These are phyloP conservation scores for Wickerhamomyces bisporus DNA, from an alignment of 805 yeast species.

Conservation along the genomic window DNA sequence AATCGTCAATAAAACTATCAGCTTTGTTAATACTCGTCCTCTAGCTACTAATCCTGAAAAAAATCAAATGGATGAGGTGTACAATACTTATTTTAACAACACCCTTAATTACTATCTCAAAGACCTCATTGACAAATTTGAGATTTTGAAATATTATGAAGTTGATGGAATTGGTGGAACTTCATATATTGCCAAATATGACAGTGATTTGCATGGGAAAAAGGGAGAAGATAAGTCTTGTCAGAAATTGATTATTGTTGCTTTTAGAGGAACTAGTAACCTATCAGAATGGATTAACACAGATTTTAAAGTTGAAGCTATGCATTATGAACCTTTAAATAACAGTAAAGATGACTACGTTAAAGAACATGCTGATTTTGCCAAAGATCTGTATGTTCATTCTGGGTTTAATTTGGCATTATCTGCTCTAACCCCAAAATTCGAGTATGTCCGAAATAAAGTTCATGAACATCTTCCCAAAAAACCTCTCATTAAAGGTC, in stretches of 20 bases:
- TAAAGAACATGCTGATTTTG: background rate
- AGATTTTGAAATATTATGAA: background rate
- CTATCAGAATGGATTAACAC: background rate
- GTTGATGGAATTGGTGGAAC: background rate
- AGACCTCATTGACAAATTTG: background rate
- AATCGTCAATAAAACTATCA: too few relatives aligned
- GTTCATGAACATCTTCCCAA: background rate
- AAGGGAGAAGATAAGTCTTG: background rate
- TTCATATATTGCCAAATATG: background rate
- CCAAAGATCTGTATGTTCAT: background rate
- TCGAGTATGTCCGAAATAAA: constrained; percentile 22
- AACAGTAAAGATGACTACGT: background rate
- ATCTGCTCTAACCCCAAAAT: background rate
- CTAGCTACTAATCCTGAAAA: too few relatives aligned
- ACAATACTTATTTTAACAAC: background rate
- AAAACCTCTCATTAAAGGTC: background rate
- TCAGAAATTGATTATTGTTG: background rate
- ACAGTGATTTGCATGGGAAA: background rate
- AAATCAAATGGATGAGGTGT: too few relatives aligned
- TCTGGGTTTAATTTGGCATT: background rate
- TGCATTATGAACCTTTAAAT: background rate
- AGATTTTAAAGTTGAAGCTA: background rate
- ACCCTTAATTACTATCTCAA: background rate
- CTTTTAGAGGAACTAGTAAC: background rate
- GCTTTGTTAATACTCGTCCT: too few relatives aligned